phyloP scores from a whole-genome alignment of 495 filamentous ascomycete species.

The Lindgomyces ingoldianus region DNA sequence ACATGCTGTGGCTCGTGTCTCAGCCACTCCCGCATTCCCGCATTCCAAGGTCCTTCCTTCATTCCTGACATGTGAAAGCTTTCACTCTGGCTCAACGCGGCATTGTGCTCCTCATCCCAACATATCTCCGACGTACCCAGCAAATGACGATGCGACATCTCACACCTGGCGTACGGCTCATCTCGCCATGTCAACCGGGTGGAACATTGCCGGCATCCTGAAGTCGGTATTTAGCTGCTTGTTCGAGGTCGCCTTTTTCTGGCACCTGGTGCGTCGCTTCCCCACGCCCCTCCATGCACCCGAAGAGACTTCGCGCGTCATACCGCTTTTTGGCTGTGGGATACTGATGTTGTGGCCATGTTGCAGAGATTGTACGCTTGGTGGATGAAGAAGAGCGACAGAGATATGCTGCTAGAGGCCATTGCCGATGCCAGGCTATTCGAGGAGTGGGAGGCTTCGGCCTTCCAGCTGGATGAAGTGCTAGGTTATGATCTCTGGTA shows the following conservation, averaged over 20 bases:
- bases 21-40: not conserved
- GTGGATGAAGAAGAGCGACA: slow-evolving; percentile 56
- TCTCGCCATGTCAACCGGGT: slow-evolving; percentile 22
- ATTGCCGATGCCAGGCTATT: slow-evolving; percentile 67
- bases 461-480: slow-evolving; percentile 74
- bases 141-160: slow-evolving; percentile 31
- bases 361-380: slow-evolving; percentile 57
- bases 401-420: slow-evolving; percentile 56
- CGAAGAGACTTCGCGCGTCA: not conserved
- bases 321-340: not conserved
- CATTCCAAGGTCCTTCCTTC: not conserved
- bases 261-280: slow-evolving; percentile 39
- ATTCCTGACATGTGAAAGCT: slow-evolving; percentile 27
- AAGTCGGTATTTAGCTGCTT: slow-evolving; percentile 33
- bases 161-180: slow-evolving; percentile 8
- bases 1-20: not conserved
- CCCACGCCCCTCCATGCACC: not conserved
- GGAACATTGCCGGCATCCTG: slow-evolving; percentile 26
- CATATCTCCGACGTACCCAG: slow-evolving; percentile 24
- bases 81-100: slow-evolving; percentile 3
- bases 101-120: slow-evolving; percentile 12
- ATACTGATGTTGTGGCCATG: slow-evolving; percentile 16
- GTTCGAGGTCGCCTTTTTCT: slow-evolving; percentile 45
- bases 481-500: slow-evolving; percentile 81
- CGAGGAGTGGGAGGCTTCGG: slow-evolving; percentile 82